Evolutionary conservation across 2,329 filamentous ascomycete species (phyloP).

Genomic region (Venturia oleaginea): DNA sequence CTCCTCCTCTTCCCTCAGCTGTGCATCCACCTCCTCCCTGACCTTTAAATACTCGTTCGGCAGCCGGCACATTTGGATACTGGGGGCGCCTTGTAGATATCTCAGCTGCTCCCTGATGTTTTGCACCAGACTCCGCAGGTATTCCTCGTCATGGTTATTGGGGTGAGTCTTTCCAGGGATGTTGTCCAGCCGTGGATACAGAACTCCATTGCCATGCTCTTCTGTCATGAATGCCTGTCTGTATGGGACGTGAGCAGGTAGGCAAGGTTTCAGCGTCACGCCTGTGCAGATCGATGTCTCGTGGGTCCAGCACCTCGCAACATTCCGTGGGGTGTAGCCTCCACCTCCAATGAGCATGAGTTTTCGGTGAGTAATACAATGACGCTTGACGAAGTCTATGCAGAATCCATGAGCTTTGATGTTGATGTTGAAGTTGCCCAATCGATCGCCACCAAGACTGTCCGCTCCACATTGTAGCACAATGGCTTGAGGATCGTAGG

Average conservation of each 20-base stretch:
- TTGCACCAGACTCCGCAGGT: slow-evolving; percentile 65
- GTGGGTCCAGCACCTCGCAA: slow-evolving; percentile 92
- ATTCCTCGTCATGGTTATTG: slow-evolving; percentile 72
- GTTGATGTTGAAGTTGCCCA: slow-evolving; percentile 94
- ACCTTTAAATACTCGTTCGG: slow-evolving; percentile 61
- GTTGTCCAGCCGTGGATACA: slow-evolving; percentile 83
- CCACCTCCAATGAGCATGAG: slow-evolving; percentile 88
- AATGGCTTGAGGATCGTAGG: slow-evolving; percentile 82
- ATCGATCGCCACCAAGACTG: slow-evolving; percentile 82
- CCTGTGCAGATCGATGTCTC: slow-evolving; percentile 87
- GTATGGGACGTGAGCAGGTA: slow-evolving; percentile 76
- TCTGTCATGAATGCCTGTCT: slow-evolving; percentile 74
- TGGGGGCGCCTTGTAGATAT: slow-evolving; percentile 77
- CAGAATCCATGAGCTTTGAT: slow-evolving; percentile 90
- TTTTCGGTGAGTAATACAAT: slow-evolving; percentile 54
- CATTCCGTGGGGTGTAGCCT: slow-evolving; percentile 93
- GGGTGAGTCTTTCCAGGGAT: slow-evolving; percentile 52
- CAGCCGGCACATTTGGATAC: slow-evolving; percentile 74
- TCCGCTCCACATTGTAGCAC: slow-evolving; percentile 94
- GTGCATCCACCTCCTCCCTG: slow-evolving; percentile 59
- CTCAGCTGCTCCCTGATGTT: slow-evolving; percentile 77
- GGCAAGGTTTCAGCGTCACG: slow-evolving; percentile 58
- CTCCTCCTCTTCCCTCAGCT: slow-evolving; percentile 55
- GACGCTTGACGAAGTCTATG: slow-evolving; percentile 74
- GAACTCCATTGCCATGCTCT: slow-evolving; percentile 57